These are phyloP conservation scores for Colletotrichum filicis DNA, from an alignment of 2,329 filamentous ascomycete species.

Conservation along the genomic window DNA sequence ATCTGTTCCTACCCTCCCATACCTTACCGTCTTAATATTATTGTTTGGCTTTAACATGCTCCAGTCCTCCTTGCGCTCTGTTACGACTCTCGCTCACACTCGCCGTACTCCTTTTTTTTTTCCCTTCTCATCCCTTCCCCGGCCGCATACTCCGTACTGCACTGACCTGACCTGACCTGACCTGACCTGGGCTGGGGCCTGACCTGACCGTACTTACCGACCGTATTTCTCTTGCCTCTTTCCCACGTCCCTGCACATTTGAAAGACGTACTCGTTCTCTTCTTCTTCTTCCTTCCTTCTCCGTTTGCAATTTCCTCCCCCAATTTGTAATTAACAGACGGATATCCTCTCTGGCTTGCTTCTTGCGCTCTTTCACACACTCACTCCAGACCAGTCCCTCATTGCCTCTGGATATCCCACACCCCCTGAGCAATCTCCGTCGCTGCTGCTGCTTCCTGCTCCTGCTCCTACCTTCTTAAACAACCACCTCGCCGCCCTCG, in stretches of 20 bases:
- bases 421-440: conserved; percentile 8
- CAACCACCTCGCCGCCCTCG: conserved; percentile 14
- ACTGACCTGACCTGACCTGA: conserved; percentile 31
- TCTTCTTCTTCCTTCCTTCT: conserved; percentile 27
- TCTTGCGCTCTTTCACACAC: conserved; percentile 17
- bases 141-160: conserved; percentile 26
- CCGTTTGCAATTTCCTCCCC: conserved; percentile 34
- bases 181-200: conserved; percentile 32
- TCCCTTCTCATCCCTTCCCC: conserved; percentile 29
- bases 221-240: conserved; percentile 34
- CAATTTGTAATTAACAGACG: conserved; percentile 34
- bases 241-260: conserved; percentile 28
- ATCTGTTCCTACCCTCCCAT: conserved; percentile 23
- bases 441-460: background rate
- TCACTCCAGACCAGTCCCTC: conserved; percentile 15
- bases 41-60: conserved; percentile 36
- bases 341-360: conserved; percentile 1
- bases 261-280: conserved; percentile 9
- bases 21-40: conserved; percentile 29
- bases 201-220: conserved; percentile 29
- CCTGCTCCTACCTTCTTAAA: background rate
- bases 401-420: conserved; percentile 10
- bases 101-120: conserved; percentile 11
- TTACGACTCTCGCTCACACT: background rate
- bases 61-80: conserved; percentile 17